Percentiles rank a stretch among this genome's conserved stretches.
These are phyloP conservation scores for Talaromyces rugulosus DNA, from an alignment of 2,329 filamentous ascomycete genomes.

Conservation along the genomic window DNA sequence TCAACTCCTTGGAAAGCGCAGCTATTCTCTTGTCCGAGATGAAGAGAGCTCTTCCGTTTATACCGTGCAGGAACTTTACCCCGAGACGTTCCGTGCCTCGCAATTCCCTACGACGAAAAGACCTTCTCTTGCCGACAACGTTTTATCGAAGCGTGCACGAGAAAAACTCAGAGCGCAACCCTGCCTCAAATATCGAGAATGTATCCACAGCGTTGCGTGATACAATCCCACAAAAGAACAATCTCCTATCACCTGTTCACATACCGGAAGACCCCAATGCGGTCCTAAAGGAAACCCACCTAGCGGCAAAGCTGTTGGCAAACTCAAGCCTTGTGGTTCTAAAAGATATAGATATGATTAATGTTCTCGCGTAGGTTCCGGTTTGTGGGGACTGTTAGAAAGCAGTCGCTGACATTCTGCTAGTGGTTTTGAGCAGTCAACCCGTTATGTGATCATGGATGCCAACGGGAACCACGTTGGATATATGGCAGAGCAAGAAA, in stretches of 20 bases:
- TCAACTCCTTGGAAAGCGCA: not conserved
- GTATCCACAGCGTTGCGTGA: constrained; percentile 36
- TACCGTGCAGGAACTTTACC: constrained; percentile 15
- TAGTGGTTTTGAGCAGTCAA: constrained; percentile 62
- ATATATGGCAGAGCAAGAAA: constrained; percentile 61
- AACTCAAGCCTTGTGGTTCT: constrained; percentile 62
- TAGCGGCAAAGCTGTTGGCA: constrained; percentile 53
- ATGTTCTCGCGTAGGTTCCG: constrained; percentile 50
- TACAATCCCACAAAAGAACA: constrained; percentile 43
- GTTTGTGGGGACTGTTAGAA: not conserved
- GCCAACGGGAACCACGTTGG: constrained; percentile 60
- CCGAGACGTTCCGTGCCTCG: constrained; percentile 24
- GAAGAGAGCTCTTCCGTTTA: not conserved
- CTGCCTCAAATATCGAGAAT: constrained; percentile 10
- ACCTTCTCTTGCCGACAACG: constrained; percentile 8
- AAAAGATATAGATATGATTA: constrained; percentile 62
- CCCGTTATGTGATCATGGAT: constrained; percentile 63
- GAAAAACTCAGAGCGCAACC: constrained; percentile 8
- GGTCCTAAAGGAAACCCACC: constrained; percentile 56
- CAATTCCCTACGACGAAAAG: constrained; percentile 24
- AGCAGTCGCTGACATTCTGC: constrained; percentile 2
- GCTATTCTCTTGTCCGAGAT: not conserved
- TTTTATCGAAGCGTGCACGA: not conserved
- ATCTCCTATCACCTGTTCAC: constrained; percentile 56
- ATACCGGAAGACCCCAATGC: constrained; percentile 59